Conservation (phyloP, 306 rosid species). For the Mucuna pruriens region DNA sequence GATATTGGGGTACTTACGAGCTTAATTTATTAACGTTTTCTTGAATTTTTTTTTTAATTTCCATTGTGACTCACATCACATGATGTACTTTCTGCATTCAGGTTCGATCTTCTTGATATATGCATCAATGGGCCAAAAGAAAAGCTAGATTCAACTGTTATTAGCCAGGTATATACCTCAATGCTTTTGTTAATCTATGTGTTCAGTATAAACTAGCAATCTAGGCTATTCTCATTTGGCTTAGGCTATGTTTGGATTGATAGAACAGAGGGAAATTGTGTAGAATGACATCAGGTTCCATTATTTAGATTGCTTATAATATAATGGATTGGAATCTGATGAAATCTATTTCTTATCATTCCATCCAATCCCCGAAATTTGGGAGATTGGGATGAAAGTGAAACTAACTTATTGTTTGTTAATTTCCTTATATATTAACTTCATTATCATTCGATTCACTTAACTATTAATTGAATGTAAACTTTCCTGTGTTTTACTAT, state of each 20-base stretch:
- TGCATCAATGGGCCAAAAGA: constrained; percentile 95
- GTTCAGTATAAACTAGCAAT: not conserved
- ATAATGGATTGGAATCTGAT: not conserved
- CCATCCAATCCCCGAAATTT: not conserved
- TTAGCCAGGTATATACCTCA: constrained; percentile 71
- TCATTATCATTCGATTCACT: not conserved
- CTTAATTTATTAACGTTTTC: not conserved
- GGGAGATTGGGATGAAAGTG: not conserved
- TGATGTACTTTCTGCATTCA: constrained; percentile 34
- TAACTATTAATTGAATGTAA: not conserved
- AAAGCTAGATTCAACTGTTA: constrained; percentile 85
- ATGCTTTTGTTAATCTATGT: constrained; percentile 3
- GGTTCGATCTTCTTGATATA: constrained; percentile 93
- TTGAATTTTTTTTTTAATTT: no score
- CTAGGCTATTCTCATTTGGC: not conserved
- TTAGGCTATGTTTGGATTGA: not conserved
- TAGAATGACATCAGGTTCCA: not conserved
- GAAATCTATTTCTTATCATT: not conserved
- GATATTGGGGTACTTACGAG: constrained; percentile 66
- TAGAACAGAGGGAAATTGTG: not conserved
- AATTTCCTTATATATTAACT: not conserved
- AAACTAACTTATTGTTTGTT: not conserved
- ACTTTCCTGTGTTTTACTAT: not conserved
- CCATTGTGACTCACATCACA: not conserved
- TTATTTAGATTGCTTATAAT: not conserved